These are phyloP conservation scores for Globisporangium lucens DNA, from an alignment of 352 stramenopile genomes.

Conservation along the genomic window DNA sequence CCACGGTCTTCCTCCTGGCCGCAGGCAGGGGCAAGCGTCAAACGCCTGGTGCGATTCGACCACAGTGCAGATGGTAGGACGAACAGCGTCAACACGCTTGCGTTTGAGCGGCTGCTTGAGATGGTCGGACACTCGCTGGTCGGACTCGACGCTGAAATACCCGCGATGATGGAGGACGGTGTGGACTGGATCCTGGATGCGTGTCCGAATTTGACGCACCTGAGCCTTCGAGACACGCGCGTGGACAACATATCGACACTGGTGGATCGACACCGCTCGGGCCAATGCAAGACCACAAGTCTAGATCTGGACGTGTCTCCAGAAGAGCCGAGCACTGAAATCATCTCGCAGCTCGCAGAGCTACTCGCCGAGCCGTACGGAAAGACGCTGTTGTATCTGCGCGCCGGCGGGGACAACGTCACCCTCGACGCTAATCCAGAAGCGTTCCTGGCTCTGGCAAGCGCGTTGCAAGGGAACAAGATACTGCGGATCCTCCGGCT, in stretches of 20 bases:
- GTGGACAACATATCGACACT: not conserved
- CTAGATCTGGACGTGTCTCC: not conserved
- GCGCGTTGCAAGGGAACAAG: not conserved
- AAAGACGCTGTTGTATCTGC: not conserved
- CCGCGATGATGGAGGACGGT: not conserved
- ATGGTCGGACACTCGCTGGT: not conserved
- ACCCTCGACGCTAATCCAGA: not conserved
- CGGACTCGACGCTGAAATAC: not conserved
- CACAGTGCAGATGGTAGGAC: not conserved
- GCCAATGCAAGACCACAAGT: not conserved
- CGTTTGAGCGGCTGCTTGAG: not conserved
- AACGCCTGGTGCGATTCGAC: not conserved
- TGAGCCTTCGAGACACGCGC: not conserved
- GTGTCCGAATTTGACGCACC: not conserved
- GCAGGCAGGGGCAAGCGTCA: not conserved
- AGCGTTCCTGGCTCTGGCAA: not conserved
- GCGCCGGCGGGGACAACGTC: not conserved
- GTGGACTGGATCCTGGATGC: not conserved
- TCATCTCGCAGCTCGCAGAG: not conserved
- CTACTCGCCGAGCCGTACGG: not conserved
- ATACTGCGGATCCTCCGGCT: not conserved
- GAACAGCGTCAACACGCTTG: not conserved
- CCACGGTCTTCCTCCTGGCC: not conserved
- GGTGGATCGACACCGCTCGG: not conserved
- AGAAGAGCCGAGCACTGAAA: too few relatives aligned